Percentiles rank a stretch among this genome's conserved stretches.
Conservation (phyloP, 2,329 filamentous ascomycete genomes). For the Decorospora gaudefroyi region DNA sequence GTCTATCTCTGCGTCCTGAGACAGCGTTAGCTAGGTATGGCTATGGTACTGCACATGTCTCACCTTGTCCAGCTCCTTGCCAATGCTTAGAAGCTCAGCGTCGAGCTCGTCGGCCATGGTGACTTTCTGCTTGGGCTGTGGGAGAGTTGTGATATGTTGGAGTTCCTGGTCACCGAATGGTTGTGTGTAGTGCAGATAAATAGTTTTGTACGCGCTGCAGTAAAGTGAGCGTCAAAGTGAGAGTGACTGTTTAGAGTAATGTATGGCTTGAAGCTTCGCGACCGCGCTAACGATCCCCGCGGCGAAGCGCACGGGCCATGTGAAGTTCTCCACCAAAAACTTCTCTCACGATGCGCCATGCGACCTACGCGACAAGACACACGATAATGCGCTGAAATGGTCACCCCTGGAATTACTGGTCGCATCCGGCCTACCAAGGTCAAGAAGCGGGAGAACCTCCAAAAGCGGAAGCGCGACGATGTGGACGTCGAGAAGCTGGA, state of each 20-base stretch:
- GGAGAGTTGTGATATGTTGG: too few species aligned
- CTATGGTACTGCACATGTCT: background rate
- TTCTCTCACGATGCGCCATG: slow-evolving; percentile 25
- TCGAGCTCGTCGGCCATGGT: slow-evolving; percentile 61
- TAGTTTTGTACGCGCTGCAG: background rate
- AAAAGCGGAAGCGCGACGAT: slow-evolving; percentile 61
- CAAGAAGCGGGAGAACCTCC: slow-evolving; percentile 58
- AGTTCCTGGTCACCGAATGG: too few species aligned
- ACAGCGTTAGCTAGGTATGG: slow-evolving; percentile 16
- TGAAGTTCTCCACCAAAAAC: slow-evolving; percentile 31
- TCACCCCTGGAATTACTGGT: slow-evolving; percentile 45
- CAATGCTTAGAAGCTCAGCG: slow-evolving; percentile 78
- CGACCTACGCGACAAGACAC: slow-evolving; percentile 1
- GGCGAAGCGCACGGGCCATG: slow-evolving; percentile 30
- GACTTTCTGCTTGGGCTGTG: slow-evolving; percentile 1
- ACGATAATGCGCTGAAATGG: slow-evolving; percentile 30
- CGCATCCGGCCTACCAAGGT: slow-evolving; percentile 58
- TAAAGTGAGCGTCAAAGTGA: background rate
- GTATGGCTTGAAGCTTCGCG: background rate
- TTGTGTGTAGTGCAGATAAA: too few species aligned
- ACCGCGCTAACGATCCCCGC: slow-evolving; percentile 22
- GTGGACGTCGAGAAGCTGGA: slow-evolving; percentile 55
- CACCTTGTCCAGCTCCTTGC: slow-evolving; percentile 90
- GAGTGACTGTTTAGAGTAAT: slow-evolving; percentile 1
- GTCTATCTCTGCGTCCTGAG: slow-evolving; percentile 94